Base-by-base conservation (phyloP, 1,284 basidiomycete species). In the Ganoderma multipileum region DNA sequence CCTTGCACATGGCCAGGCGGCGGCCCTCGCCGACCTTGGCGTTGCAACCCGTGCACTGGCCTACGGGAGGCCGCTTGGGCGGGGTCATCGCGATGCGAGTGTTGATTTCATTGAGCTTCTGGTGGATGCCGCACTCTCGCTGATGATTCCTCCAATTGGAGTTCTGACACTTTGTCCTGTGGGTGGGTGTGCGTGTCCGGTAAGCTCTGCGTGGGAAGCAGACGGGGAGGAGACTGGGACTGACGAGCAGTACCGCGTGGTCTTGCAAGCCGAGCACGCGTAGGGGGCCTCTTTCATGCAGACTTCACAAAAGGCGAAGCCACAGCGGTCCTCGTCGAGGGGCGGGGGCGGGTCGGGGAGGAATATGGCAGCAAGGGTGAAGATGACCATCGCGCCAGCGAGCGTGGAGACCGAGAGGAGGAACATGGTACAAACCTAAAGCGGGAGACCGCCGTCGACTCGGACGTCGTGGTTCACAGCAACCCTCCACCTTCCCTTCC, bases 21-120 rank as follows among this genome's bases (percentile, higher is more conserved):
- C 67, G 68, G 18, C 77, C 80, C 52, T 75, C 72, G 44, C 68
- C 61, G 62, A 77, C 80, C 63, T 72, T 75, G 5, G 74, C 65
- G 44, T 78, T 76, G 71, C 81, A 82, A 18, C 82, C 81, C 8
- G 81, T 82, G 73, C 81, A 82, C 42, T 79, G 78, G 1, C 78
- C 80, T n/a, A 66, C 71, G 1, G 72, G 72, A 20, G 81, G 80
- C 61, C 75, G 77, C 33, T 71, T 66, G 33, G 71, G 67, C 26
- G 74, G 76, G 57, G 71, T 69, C 57, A 72, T 47, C 12, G 71
- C 71, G 28, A 72, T 72, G 54, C 71, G 71, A 58, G 67, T 65
- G 66, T 65, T 70, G 52, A 72, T 70, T 61, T 72, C 69, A 64
- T 70, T 67, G 42, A 72, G 67, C 64, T 68, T 67, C 69, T 70